phyloP scores from a whole-genome alignment of 768 basidiomycete species.

The Lactarius sp. region DNA sequence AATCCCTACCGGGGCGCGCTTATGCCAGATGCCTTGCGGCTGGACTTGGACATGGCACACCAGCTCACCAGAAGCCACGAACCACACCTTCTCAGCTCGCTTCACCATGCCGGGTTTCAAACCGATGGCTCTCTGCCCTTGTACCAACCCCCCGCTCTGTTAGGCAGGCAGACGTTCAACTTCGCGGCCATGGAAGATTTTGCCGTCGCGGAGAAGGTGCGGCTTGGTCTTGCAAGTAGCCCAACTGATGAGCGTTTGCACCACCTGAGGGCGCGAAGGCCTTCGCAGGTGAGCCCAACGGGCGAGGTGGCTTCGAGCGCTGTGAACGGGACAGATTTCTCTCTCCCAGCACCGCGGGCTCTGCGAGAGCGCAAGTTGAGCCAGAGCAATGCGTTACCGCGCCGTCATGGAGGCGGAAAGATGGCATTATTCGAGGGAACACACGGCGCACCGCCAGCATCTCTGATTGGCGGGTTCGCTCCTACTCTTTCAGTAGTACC shows the following conservation, averaged over 20 bases:
- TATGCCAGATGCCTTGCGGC: not conserved
- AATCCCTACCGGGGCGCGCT: not conserved
- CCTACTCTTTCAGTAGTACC: conserved; percentile 37
- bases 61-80: conserved; percentile 37
- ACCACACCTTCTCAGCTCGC: conserved; percentile 41
- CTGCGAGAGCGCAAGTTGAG: conserved; percentile 83
- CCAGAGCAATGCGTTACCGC: conserved; percentile 68
- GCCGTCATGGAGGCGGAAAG: conserved; percentile 65
- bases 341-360: conserved; percentile 47
- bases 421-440: conserved; percentile 80
- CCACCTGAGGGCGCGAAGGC: conserved; percentile 27
- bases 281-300: conserved; percentile 17
- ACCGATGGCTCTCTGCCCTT: conserved; percentile 51
- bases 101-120: conserved; percentile 7
- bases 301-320: conserved; percentile 26
- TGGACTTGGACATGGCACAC: conserved; percentile 9
- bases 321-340: conserved; percentile 26
- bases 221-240: conserved; percentile 50
- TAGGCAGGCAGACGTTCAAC: conserved; percentile 56
- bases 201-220: conserved; percentile 61
- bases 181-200: conserved; percentile 75
- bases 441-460: conserved; percentile 44
- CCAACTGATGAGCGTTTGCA: conserved; percentile 30
- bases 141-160: conserved; percentile 53
- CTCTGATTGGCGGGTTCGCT: conserved; percentile 29